Conservation (phyloP, 768 basidiomycete genomes). For the Asterophora lycoperdoides region DNA sequence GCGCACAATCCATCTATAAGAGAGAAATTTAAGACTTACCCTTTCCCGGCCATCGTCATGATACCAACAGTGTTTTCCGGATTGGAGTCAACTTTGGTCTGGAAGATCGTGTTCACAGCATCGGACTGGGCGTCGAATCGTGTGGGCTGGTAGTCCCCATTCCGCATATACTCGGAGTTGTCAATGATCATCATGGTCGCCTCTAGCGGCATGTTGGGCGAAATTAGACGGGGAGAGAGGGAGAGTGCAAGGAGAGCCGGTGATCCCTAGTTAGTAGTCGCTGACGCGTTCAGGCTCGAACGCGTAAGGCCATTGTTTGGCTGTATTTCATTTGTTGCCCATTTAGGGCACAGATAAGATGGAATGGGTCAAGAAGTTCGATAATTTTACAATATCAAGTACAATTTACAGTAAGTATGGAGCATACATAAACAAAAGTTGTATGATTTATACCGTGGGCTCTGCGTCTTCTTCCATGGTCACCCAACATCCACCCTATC, state of each 20-base stretch:
- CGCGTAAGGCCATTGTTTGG: constrained; percentile 19
- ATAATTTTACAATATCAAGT: too few species aligned
- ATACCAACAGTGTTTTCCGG: constrained; percentile 97
- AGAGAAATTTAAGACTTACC: constrained; percentile 44
- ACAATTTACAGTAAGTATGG: too few species aligned
- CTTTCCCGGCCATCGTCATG: constrained; percentile 98
- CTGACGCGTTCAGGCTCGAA: constrained; percentile 28
- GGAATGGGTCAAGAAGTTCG: not conserved
- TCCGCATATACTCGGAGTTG: constrained; percentile 97
- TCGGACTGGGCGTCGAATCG: constrained; percentile 90
- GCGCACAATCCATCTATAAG: not conserved
- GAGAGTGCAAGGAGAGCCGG: constrained; percentile 3
- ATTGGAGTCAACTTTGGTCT: constrained; percentile 92
- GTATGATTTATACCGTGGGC: not conserved
- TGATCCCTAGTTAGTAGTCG: constrained; percentile 9
- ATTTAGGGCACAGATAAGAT: constrained; percentile 14
- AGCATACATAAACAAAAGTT: not conserved
- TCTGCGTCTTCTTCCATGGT: constrained; percentile 22
- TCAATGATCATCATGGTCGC: constrained; percentile 97
- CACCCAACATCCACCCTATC: constrained; percentile 30
- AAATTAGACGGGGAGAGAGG: constrained; percentile 9
- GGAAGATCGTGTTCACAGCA: constrained; percentile 85
- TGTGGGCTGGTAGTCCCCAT: constrained; percentile 85
- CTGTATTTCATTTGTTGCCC: constrained; percentile 2
- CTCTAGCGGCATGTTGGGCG: constrained; percentile 83